These are phyloP conservation scores for Neurospora terricola DNA, from an alignment of 495 filamentous ascomycete genomes.

Conservation along the genomic window DNA sequence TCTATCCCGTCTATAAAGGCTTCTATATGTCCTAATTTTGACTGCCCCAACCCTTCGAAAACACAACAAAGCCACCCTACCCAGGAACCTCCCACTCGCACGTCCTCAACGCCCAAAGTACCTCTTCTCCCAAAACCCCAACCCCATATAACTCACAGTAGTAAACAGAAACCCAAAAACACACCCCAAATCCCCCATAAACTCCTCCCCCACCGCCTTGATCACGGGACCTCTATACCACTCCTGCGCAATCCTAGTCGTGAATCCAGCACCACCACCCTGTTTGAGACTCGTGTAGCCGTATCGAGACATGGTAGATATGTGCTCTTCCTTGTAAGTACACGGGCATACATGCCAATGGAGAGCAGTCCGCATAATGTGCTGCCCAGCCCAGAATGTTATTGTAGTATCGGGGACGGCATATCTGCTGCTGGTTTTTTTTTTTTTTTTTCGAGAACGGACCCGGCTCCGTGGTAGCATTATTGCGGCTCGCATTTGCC, in stretches of 20 bases:
- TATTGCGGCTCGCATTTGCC: not conserved
- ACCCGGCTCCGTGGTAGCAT: not conserved
- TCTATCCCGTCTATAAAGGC: not conserved
- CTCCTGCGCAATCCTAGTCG: conserved; percentile 56
- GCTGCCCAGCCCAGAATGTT: not conserved
- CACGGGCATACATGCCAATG: too few species aligned
- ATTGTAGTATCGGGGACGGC: not conserved
- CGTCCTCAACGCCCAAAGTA: conserved; percentile 35
- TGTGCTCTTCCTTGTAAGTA: too few species aligned
- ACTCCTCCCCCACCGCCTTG: conserved; percentile 45
- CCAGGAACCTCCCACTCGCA: not conserved
- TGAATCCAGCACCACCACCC: not conserved
- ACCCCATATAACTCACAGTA: conserved; percentile 31
- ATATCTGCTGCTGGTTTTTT: not conserved
- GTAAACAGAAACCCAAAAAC: conserved; percentile 55
- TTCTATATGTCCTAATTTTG: not conserved
- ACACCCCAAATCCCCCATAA: conserved; percentile 68
- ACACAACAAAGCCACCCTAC: not conserved
- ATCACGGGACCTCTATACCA: conserved; percentile 72
- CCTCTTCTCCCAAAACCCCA: conserved; percentile 46
- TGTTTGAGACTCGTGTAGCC: not conserved
- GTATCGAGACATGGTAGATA: not conserved
- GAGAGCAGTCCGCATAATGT: too few species aligned
- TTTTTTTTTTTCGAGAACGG: too few species aligned
- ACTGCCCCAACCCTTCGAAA: not conserved